Conservation (phyloP, 1,139 yeast species). For the Pichia sp. region DNA sequence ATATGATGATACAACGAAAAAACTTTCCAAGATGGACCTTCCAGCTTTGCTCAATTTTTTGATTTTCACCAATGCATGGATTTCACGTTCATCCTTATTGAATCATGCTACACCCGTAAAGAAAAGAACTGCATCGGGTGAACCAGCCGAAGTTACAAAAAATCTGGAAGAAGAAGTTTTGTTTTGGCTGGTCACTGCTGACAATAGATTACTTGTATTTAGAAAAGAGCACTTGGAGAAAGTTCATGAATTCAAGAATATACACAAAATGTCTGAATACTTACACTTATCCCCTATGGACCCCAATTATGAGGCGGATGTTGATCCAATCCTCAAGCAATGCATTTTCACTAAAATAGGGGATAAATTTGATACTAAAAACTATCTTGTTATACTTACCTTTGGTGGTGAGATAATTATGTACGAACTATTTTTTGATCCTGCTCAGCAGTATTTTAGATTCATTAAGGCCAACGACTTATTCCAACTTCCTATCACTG, state of each 20-base stretch:
- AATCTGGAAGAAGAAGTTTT: constrained; percentile 38
- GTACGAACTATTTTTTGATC: constrained; percentile 54
- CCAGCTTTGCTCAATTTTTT: constrained; percentile 32
- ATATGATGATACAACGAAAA: constrained; percentile 29
- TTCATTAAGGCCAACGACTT: constrained; percentile 46
- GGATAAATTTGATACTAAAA: constrained; percentile 44
- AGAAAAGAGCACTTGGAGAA: constrained; percentile 60
- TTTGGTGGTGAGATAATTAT: constrained; percentile 74
- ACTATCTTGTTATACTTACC: constrained; percentile 66
- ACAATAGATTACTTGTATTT: constrained; percentile 65
- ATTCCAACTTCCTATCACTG: constrained; percentile 45
- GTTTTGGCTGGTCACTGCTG: constrained; percentile 70
- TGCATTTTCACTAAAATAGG: constrained; percentile 65
- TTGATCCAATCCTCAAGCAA: constrained; percentile 74
- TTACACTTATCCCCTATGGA: constrained; percentile 55
- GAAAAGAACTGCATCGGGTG: constrained; percentile 26
- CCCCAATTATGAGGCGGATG: constrained; percentile 50
- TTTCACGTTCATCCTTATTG: constrained; percentile 41
- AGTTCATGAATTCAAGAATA: constrained; percentile 59
- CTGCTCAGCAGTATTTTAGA: constrained; percentile 40
- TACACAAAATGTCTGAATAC: constrained; percentile 53
- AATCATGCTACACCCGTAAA: constrained; percentile 27
- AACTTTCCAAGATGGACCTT: constrained; percentile 25
- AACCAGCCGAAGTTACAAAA: constrained; percentile 14
- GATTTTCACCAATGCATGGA: constrained; percentile 66